phyloP scores from a whole-genome alignment of 1,139 yeast species.

The Hemisphaericaspora subhashii region DNA sequence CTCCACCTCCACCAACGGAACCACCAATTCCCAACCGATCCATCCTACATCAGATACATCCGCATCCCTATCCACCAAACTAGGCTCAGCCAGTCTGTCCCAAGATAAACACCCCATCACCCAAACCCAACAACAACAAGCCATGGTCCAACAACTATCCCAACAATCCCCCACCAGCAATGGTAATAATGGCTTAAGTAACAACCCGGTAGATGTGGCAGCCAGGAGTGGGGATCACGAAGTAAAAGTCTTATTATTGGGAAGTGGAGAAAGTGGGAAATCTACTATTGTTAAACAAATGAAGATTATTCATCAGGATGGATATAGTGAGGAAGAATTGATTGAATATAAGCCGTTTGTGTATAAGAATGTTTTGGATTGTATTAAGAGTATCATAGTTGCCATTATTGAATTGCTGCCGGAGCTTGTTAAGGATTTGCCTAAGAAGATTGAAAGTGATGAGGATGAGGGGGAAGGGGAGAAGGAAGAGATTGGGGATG shows the following conservation, averaged over 20 bases:
- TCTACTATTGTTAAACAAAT: conserved; percentile 76
- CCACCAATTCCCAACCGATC: neutral
- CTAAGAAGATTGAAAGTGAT: conserved; percentile 8
- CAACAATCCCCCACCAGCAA: neutral
- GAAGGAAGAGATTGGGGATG: conserved; percentile 8
- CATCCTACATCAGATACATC: conserved; percentile 7
- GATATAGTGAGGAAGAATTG: conserved; percentile 63
- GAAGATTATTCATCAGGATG: conserved; percentile 71
- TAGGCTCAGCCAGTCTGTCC: conserved; percentile 10
- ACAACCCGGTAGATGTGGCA: conserved; percentile 15
- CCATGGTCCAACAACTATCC: conserved; percentile 3
- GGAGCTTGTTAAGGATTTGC: conserved; percentile 42
- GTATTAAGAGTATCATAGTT: conserved; percentile 59
- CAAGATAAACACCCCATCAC: conserved; percentile 7
- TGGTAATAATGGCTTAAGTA: conserved; percentile 2
- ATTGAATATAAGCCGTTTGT: conserved; percentile 70
- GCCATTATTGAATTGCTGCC: conserved; percentile 55
- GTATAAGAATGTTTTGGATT: conserved; percentile 64
- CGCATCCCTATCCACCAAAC: conserved; percentile 1
- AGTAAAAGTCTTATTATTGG: conserved; percentile 64
- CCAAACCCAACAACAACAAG: conserved; percentile 7
- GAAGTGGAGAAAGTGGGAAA: conserved; percentile 81
- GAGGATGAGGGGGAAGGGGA: conserved; percentile 6
- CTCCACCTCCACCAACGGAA: conserved; percentile 7
- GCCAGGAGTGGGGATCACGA: conserved; percentile 29